Conservation (phyloP, 257 asterid species). For the Anisodus tanguticus region DNA sequence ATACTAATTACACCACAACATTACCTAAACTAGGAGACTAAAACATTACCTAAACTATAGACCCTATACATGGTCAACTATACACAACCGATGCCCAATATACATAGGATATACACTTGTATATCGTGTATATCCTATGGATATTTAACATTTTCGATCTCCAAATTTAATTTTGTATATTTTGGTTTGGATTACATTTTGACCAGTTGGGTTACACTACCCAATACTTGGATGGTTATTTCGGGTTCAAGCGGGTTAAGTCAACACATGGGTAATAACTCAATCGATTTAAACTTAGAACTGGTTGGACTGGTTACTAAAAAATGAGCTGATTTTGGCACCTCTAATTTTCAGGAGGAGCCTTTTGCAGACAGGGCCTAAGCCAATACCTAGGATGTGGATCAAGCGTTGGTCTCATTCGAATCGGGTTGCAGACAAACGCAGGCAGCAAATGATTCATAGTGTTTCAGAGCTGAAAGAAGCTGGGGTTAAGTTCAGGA, state of each 20-base stretch:
- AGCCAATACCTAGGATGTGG: conserved; percentile 69
- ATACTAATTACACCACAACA: no score
- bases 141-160: no score
- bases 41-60: no score
- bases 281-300: background rate
- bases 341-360: conserved; percentile 56
- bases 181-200: background rate
- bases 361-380: conserved; percentile 60
- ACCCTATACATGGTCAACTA: no score
- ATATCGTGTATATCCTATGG: no score
- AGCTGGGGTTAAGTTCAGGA: conserved; percentile 72
- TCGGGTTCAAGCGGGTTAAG: background rate
- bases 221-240: background rate
- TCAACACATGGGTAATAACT: background rate
- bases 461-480: conserved; percentile 77
- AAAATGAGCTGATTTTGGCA: background rate
- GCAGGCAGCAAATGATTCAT: conserved; percentile 81
- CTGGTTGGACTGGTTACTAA: background rate
- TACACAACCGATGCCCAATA: no score
- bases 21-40: no score
- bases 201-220: background rate
- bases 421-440: conserved; percentile 66
- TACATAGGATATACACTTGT: no score
- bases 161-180: background rate
- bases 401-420: conserved; percentile 71